Base-by-base conservation (phyloP, 768 basidiomycete genomes). In the Phylloporus sp. region DNA sequence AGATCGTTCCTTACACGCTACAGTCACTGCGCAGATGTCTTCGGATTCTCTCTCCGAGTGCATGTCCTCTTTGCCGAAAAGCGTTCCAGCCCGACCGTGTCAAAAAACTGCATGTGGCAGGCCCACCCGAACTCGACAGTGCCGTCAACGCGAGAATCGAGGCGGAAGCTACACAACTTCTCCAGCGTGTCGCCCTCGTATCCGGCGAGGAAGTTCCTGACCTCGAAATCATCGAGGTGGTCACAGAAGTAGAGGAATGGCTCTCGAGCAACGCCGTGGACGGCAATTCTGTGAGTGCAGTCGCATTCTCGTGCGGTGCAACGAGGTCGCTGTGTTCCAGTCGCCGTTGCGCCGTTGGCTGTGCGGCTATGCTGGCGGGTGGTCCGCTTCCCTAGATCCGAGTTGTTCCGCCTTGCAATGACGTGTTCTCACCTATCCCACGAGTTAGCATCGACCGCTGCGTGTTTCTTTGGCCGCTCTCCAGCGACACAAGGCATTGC, bases 1-100 rank as follows among this genome's bases (percentile, higher is more conserved):
- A 41, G 48, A 55, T 61, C 47, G 27, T 38, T 44, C 37, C 37
- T 46, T 44, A 52, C 41, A 20, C 46, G 39, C 42, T 41, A 20
- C 23, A 10, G 14, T 35, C 24, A 36, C 11, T n/a, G n/a, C 43
- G 1, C 44, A 84, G 82, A 45, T 86, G 84, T 56, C 71, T 86
- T 38, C 66, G 68, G 45, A 68, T 69, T 15, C 71, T 79, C 51
- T 61, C 64, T 18, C 77, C 80, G 45, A 70, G 70, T 14, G 68
- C 71, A 39, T 86, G 84, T 48, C 84, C 84, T 3, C 73, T 86
- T 22, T 86, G 84, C 62, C 77, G 84, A 55, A 82, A 80, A 59
- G 39, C 70, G 0, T 86, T 80, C 67, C 60, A 67, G 33, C 70
- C 71, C n/a, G 75, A 77, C 34, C 74, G 77, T 46, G 66, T 80